Conservation (phyloP, 495 filamentous ascomycete species). For the Neurospora cerealis region DNA sequence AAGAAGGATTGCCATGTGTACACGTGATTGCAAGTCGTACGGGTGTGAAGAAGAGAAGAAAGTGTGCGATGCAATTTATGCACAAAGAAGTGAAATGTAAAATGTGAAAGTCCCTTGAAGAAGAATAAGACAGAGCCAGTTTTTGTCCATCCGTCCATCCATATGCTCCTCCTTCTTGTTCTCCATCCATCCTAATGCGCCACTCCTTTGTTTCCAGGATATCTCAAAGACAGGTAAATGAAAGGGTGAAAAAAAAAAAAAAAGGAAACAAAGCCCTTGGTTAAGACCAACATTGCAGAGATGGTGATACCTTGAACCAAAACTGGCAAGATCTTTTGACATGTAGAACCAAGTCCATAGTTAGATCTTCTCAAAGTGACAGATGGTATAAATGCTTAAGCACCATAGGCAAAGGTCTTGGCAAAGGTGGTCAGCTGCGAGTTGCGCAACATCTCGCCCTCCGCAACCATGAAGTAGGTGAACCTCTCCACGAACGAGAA, state of each 20-base stretch:
- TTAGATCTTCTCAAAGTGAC: not conserved
- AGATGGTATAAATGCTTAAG: slow-evolving; percentile 6
- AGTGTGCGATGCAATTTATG: not conserved
- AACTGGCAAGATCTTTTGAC: not conserved
- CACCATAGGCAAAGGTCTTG: slow-evolving; percentile 33
- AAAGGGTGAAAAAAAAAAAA: slow-evolving; percentile 2
- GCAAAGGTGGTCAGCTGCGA: slow-evolving; percentile 27
- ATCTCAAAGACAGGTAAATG: not conserved
- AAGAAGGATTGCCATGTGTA: not conserved
- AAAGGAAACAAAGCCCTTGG: not conserved
- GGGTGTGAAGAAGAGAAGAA: not conserved
- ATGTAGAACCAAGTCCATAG: not conserved
- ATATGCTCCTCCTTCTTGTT: not conserved
- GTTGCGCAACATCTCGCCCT: slow-evolving; percentile 36
- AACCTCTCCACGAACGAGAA: slow-evolving; percentile 55
- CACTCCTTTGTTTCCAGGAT: not conserved
- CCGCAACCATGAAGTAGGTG: slow-evolving; percentile 64
- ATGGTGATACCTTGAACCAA: not conserved
- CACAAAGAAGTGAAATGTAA: not conserved
- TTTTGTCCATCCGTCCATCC: not conserved
- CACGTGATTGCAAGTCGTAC: not conserved
- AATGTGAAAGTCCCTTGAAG: not conserved
- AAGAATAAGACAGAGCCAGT: not conserved
- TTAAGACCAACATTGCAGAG: not conserved
- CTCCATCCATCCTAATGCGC: not conserved